Base-by-base conservation (phyloP, 148 eudicot species). In the Chenopodium suecicum region DNA sequence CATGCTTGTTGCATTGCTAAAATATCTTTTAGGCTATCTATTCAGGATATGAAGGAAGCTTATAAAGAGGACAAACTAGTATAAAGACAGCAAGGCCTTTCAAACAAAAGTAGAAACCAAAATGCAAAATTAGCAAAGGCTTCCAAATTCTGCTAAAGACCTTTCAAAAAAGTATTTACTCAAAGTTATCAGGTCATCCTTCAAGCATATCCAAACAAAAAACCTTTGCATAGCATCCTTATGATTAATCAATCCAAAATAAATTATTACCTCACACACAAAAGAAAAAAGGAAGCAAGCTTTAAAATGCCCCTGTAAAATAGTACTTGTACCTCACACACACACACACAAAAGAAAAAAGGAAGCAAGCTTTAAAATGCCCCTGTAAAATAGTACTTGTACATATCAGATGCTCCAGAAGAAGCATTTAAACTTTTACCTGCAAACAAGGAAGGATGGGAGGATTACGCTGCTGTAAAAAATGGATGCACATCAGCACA, bases 401-500 rank as follows among this genome's bases (percentile, higher is more conserved):
- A 29, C 64, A 8, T 3, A 54, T 4, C 50, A 14, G 54, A 37
- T 47, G 32, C 17, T 58, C 37, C 3, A 29, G 65, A 60, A 37
- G 34, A 71, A 31, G 37, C 56, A 34, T 54, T 22, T 17, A 60
- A 34, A 68, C 66, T 1, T 72, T 76, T 70, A 94, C 99, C 95
- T 96, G 99, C 70, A 96, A 90, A 87, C 99, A 96, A 50, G 99
- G 99, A 80, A 96, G 97, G 79, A 96, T 90, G 62, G 98, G 91
- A 74, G 99, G 99, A 75, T 80, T 88, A 34, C 97, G 91, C 84
- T 88, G 98, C 84, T 96, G 99, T 84, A 96, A 79, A 88, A 92
- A 94, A 85, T 96, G 94, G 89, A 96, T 92, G 88, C 99, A 96
- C 99, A 96, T 96, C 70, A 96, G 82, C 77, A 96, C 99, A 78